Percentiles rank a stretch among this genome's conserved stretches.
Evolutionary conservation across 2,329 filamentous ascomycete species (phyloP).

Genomic region (Nemania diffusa): DNA sequence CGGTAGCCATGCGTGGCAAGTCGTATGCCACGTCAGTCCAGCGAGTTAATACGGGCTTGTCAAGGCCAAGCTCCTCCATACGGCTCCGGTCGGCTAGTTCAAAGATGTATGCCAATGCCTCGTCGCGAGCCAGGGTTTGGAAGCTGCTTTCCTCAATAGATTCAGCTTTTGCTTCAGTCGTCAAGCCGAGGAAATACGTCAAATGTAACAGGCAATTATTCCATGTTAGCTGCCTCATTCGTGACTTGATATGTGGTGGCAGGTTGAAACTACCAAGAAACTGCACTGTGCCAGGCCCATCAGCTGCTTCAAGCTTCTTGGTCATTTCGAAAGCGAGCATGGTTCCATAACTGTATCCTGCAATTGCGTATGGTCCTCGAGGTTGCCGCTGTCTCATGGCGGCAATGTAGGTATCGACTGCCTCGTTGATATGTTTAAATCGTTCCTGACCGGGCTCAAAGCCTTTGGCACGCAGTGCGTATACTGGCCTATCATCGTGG

Average conservation of each 20-base stretch:
- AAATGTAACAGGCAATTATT: conserved; percentile 54
- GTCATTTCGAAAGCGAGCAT: conserved; percentile 63
- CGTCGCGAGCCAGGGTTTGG: conserved; percentile 42
- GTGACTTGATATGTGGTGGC: conserved; percentile 59
- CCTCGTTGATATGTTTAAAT: conserved; percentile 54
- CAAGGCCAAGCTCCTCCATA: conserved; percentile 34
- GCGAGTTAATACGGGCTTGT: conserved; percentile 40
- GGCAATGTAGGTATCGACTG: conserved; percentile 52
- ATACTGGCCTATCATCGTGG: conserved; percentile 55
- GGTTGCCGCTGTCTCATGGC: conserved; percentile 58
- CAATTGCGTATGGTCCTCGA: conserved; percentile 61
- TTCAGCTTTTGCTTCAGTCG: conserved; percentile 46
- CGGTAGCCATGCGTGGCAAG: conserved; percentile 51
- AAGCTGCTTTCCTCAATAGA: conserved; percentile 37
- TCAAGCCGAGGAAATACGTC: conserved; percentile 53
- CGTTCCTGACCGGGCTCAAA: conserved; percentile 55
- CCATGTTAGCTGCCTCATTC: conserved; percentile 55
- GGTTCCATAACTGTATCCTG: conserved; percentile 62
- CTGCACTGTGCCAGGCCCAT: conserved; percentile 46
- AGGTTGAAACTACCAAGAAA: conserved; percentile 60
- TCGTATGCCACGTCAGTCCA: conserved; percentile 53
- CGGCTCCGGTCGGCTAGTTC: conserved; percentile 49
- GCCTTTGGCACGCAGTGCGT: conserved; percentile 57
- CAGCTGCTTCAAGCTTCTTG: conserved; percentile 55
- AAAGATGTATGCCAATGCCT: conserved; percentile 53